Conservation (phyloP, 805 yeast genomes). For the Starmerella sp. region DNA sequence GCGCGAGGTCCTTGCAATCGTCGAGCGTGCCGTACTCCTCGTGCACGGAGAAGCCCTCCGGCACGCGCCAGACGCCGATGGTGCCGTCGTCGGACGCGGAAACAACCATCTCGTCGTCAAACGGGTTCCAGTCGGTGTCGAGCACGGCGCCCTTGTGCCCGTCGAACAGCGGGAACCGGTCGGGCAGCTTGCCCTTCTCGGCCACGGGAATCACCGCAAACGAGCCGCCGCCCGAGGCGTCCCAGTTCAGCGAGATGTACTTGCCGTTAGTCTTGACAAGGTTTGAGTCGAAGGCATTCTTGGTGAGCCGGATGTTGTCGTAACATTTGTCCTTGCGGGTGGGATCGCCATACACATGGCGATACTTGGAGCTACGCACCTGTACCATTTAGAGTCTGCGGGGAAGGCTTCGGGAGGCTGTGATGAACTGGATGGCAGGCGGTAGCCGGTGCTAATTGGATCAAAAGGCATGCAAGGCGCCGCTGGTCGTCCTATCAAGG, state of each 20-base stretch:
- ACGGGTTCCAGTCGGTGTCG: conserved; percentile 94
- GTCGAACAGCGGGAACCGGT: conserved; percentile 80
- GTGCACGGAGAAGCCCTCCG: conserved; percentile 67
- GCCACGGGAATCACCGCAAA: conserved; percentile 81
- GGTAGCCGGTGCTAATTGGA: background rate
- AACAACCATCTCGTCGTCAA: conserved; percentile 59
- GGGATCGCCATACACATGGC: conserved; percentile 93
- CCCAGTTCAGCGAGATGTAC: conserved; percentile 81
- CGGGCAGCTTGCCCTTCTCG: conserved; percentile 89
- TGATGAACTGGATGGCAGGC: background rate
- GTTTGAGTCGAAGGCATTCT: conserved; percentile 95
- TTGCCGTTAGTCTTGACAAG: conserved; percentile 77
- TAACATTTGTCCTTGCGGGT: conserved; percentile 58
- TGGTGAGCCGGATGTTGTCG: conserved; percentile 46
- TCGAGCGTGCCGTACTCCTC: conserved; percentile 34
- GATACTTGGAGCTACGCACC: conserved; percentile 91
- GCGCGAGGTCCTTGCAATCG: conserved; percentile 55
- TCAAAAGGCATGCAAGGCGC: background rate
- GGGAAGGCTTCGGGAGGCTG: background rate
- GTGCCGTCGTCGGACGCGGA: conserved; percentile 78
- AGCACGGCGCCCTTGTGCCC: conserved; percentile 93
- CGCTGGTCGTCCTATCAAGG: background rate
- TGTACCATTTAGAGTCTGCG: conserved; percentile 24
- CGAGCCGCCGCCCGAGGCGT: conserved; percentile 94
- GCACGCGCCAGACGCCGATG: conserved; percentile 79